Conservation (phyloP, 768 basidiomycete genomes). For the Pseudohyphozyma bogoriensis region DNA sequence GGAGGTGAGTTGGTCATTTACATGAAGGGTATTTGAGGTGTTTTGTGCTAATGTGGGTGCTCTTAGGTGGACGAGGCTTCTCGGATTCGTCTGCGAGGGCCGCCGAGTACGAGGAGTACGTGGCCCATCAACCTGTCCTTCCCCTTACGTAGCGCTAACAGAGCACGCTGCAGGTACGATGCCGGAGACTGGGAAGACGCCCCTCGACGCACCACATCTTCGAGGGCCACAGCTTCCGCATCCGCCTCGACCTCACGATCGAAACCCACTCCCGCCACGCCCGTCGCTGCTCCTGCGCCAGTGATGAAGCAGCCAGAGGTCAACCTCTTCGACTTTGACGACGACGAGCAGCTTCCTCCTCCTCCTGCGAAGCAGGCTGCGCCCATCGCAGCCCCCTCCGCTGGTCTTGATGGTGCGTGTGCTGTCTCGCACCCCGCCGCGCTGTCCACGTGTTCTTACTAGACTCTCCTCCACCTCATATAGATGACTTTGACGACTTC, state of each 20-base stretch:
- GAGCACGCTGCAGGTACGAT: too few relatives aligned
- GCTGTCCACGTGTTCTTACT: not conserved
- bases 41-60: too few relatives aligned
- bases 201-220: not conserved
- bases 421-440: not conserved
- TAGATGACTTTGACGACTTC: constrained; percentile 45
- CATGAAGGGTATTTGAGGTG: too few relatives aligned
- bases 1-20: constrained; percentile 54
- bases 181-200: constrained; percentile 79
- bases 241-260: constrained; percentile 36
- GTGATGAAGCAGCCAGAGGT: constrained; percentile 47
- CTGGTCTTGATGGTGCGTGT: not conserved
- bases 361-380: constrained; percentile 37
- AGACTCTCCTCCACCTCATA: too few relatives aligned
- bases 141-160: too few relatives aligned
- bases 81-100: constrained; percentile 32
- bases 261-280: constrained; percentile 30
- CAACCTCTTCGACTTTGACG: constrained; percentile 70
- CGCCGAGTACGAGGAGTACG: constrained; percentile 78
- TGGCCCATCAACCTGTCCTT: too few relatives aligned
- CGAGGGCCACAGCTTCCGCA: too few relatives aligned
- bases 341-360: constrained; percentile 46
- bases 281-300: constrained; percentile 36
- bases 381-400: constrained; percentile 33
- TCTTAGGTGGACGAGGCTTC: constrained; percentile 36